Conservation (phyloP, 768 basidiomycete species). For the Lactarius sanguifluus region DNA sequence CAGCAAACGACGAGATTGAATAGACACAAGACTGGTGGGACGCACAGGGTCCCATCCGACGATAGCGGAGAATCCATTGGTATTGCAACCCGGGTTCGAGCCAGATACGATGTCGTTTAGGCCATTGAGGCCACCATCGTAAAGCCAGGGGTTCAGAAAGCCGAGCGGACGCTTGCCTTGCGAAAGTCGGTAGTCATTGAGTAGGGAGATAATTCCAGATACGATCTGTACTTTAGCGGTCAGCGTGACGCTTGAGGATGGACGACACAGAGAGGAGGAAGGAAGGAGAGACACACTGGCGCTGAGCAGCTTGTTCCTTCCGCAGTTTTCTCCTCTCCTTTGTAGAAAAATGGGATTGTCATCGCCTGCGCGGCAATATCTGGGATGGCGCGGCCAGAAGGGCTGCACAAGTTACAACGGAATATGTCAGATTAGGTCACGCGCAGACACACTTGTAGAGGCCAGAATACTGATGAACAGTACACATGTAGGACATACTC, state of each 20-base stretch:
- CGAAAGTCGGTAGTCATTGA: neutral
- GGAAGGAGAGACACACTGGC: neutral
- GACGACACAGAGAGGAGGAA: neutral
- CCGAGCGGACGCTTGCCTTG: no score
- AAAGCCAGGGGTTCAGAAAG: no score
- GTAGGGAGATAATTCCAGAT: neutral
- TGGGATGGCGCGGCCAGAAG: neutral
- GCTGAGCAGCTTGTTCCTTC: neutral
- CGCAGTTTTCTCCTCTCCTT: accelerated
- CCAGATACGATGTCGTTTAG: no score
- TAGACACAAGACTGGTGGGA: neutral
- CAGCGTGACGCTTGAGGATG: neutral
- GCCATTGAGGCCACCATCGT: no score
- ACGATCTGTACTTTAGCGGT: neutral
- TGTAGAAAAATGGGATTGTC: accelerated
- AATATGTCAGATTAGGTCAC: neutral
- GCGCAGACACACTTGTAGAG: neutral
- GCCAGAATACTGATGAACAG: neutral
- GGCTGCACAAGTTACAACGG: neutral
- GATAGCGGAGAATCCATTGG: no score
- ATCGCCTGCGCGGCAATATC: neutral
- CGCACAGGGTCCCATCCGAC: no score
- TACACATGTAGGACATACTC: no score
- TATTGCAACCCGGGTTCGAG: no score
- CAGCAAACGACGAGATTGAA: neutral